phyloP scores from a whole-genome alignment of 2,329 filamentous ascomycete species.

The Pseudocercospora fuligena region DNA sequence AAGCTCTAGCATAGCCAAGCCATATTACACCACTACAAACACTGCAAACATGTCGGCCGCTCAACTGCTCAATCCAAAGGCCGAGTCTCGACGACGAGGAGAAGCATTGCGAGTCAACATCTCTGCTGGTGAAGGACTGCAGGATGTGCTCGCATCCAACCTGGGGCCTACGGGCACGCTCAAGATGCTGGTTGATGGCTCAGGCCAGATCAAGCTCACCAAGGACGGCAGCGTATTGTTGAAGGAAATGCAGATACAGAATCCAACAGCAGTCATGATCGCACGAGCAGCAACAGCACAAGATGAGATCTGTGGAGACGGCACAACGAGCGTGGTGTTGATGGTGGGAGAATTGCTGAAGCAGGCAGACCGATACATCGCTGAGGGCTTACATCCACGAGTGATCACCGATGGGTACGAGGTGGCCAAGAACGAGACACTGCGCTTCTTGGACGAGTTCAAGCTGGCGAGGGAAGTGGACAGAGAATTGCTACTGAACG shows the following conservation, averaged over 20 bases:
- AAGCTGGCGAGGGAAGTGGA: constrained; percentile 88
- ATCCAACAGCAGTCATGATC: constrained; percentile 89
- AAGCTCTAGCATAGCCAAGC: not conserved
- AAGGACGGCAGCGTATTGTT: constrained; percentile 93
- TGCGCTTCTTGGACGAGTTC: constrained; percentile 95
- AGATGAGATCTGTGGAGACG: constrained; percentile 97
- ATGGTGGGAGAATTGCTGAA: constrained; percentile 96
- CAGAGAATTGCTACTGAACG: constrained; percentile 88
- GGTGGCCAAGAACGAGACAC: constrained; percentile 87
- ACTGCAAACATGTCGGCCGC: constrained; percentile 79
- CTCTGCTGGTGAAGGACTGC: constrained; percentile 82
- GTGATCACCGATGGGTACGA: constrained; percentile 98
- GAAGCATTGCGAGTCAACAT: constrained; percentile 98
- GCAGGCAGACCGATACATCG: constrained; percentile 95
- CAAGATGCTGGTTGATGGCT: constrained; percentile 81
- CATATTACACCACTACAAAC: constrained; percentile 5
- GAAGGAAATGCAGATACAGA: constrained; percentile 89
- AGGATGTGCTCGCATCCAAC: constrained; percentile 87
- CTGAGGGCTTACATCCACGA: constrained; percentile 93
- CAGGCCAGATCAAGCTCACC: constrained; percentile 88
- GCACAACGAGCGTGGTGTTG: constrained; percentile 94
- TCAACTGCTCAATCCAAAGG: constrained; percentile 97
- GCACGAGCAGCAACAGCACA: constrained; percentile 89
- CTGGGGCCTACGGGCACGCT: constrained; percentile 90
- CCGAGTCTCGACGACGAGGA: constrained; percentile 94